These are phyloP conservation scores for Aspergillus pseudonomiae DNA, from an alignment of 2,329 filamentous ascomycete species.

Conservation along the genomic window DNA sequence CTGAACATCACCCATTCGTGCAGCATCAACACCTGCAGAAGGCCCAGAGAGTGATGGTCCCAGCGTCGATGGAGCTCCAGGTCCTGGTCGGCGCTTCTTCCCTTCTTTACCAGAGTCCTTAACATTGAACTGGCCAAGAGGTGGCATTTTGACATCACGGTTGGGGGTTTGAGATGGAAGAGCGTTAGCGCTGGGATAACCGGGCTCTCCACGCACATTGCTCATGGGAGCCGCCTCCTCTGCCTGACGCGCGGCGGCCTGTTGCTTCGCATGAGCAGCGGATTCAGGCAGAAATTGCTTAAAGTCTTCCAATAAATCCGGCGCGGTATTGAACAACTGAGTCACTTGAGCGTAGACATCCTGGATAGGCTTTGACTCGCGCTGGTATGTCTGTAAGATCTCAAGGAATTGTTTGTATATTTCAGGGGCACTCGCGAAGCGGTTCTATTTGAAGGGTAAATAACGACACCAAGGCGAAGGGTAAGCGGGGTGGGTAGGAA, in stretches of 20 bases:
- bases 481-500: neutral
- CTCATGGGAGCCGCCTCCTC: slow-evolving; percentile 72
- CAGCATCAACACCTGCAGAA: slow-evolving; percentile 33
- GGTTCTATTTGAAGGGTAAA: slow-evolving; percentile 65
- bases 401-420: slow-evolving; percentile 99
- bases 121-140: slow-evolving; percentile 89
- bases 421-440: slow-evolving; percentile 92
- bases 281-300: slow-evolving; percentile 98
- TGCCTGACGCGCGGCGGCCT: slow-evolving; percentile 61
- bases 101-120: slow-evolving; percentile 83
- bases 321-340: slow-evolving; percentile 86
- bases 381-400: slow-evolving; percentile 96
- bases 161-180: slow-evolving; percentile 55
- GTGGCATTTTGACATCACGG: slow-evolving; percentile 73
- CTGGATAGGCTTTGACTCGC: slow-evolving; percentile 96
- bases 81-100: slow-evolving; percentile 78
- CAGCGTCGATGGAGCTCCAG: slow-evolving; percentile 41
- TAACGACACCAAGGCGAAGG: neutral
- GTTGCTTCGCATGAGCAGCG: slow-evolving; percentile 68
- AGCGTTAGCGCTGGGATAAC: slow-evolving; percentile 45
- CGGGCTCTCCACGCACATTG: slow-evolving; percentile 60
- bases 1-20: slow-evolving; percentile 38
- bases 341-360: slow-evolving; percentile 98
- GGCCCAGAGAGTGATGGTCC: slow-evolving; percentile 39
- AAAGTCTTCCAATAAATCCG: slow-evolving; percentile 94